Percentiles rank a stretch among this genome's conserved stretches.
These are phyloP conservation scores for Silene latifolia DNA, from an alignment of 148 eudicot genomes.

Conservation along the genomic window DNA sequence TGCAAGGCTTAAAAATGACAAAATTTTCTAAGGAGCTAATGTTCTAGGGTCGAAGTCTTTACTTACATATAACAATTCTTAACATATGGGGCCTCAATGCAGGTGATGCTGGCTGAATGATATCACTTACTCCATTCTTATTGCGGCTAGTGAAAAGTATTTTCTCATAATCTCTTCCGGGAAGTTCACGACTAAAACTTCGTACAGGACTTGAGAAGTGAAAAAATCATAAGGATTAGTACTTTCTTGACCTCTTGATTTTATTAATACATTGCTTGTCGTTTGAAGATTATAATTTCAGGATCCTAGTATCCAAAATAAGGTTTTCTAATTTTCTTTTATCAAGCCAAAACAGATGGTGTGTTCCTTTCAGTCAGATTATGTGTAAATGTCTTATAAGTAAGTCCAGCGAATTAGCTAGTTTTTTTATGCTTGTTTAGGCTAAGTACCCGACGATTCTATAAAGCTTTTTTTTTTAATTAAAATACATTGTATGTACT, in stretches of 20 bases:
- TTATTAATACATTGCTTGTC: not conserved
- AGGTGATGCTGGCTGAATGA: conserved; percentile 85
- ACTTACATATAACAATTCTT: conserved; percentile 3
- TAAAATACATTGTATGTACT: too few species aligned
- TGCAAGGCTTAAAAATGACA: too few species aligned
- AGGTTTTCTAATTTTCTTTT: conserved; percentile 32
- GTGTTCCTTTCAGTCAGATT: conserved; percentile 62
- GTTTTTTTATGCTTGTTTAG: too few species aligned
- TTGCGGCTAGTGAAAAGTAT: conserved; percentile 90
- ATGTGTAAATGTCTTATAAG: conserved; percentile 86
- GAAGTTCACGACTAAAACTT: too few species aligned
- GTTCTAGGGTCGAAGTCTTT: not conserved
- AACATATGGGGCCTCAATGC: conserved; percentile 19
- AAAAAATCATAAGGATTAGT: not conserved
- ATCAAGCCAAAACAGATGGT: conserved; percentile 79
- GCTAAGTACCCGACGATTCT: too few species aligned
- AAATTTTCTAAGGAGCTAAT: not conserved
- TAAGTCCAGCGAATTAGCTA: conserved; percentile 31
- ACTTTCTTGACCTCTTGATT: not conserved
- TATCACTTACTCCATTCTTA: conserved; percentile 80
- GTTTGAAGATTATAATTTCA: conserved; percentile 7
- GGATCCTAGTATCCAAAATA: not conserved
- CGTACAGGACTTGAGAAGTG: not conserved
- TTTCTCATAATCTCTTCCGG: conserved; percentile 17
- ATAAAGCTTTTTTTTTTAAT: too few species aligned